A percentile compares a stretch with the other conserved stretches of the same genome.
Evolutionary conservation across 495 filamentous ascomycete species (phyloP).

Genomic region (Penicillium paxilli): DNA sequence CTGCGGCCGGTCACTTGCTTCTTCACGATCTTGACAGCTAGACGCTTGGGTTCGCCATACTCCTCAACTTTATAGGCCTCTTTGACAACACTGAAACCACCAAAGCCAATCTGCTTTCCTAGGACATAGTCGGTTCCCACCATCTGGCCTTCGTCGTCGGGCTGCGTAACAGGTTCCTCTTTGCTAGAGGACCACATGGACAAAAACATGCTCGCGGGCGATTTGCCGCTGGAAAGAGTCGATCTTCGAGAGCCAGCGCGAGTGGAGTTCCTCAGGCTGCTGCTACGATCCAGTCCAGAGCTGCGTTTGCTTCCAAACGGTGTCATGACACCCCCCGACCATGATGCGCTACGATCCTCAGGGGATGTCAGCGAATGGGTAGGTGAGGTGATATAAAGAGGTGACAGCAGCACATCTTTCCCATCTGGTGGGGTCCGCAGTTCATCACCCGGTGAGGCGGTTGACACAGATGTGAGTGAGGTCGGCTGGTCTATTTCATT

Average conservation of each 20-base stretch:
- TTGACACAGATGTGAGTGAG: slow-evolving; percentile 62
- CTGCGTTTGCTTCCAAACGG: slow-evolving; percentile 47
- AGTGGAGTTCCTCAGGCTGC: slow-evolving; percentile 37
- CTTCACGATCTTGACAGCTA: slow-evolving; percentile 73
- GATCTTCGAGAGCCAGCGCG: slow-evolving; percentile 46
- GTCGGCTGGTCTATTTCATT: slow-evolving; percentile 46
- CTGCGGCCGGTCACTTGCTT: slow-evolving; percentile 57
- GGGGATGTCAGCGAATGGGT: slow-evolving; percentile 43
- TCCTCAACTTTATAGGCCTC: slow-evolving; percentile 69
- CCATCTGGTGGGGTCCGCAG: slow-evolving; percentile 51
- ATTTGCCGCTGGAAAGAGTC: slow-evolving; percentile 49
- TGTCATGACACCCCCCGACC: slow-evolving; percentile 42
- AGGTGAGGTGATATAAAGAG: slow-evolving; percentile 49
- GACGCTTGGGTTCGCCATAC: slow-evolving; percentile 47
- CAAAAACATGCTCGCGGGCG: slow-evolving; percentile 59
- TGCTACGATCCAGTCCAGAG: slow-evolving; percentile 40
- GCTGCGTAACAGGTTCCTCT: slow-evolving; percentile 46
- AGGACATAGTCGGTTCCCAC: slow-evolving; percentile 72
- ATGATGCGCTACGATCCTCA: slow-evolving; percentile 47
- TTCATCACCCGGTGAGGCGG: slow-evolving; percentile 53
- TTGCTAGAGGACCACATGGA: slow-evolving; percentile 51
- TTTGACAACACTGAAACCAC: slow-evolving; percentile 71
- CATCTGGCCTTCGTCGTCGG: slow-evolving; percentile 73
- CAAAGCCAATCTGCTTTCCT: slow-evolving; percentile 67
- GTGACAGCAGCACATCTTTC: slow-evolving; percentile 53